Evolutionary conservation across 306 rosid genomes (phyloP).

Genomic region (Crataegus laevigata): DNA sequence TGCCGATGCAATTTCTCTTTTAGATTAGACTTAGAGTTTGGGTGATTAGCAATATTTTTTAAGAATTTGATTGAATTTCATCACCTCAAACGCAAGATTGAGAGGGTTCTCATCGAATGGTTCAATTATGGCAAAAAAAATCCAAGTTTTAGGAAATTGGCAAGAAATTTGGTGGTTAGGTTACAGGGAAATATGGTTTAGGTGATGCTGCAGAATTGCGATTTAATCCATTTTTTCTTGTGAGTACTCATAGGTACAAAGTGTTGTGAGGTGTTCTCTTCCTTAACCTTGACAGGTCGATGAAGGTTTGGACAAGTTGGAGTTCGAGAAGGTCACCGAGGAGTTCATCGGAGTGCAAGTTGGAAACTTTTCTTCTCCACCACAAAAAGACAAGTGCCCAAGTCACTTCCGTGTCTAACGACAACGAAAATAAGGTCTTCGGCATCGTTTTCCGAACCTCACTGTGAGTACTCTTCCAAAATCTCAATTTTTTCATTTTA

Average conservation of each 20-base stretch:
- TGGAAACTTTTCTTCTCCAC: conserved; percentile 65
- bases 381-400: conserved; percentile 84
- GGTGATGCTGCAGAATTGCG: too few species aligned
- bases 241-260: conserved; percentile 17
- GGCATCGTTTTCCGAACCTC: conserved; percentile 95
- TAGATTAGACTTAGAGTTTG: too few species aligned
- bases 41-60: too few species aligned
- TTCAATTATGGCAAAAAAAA: too few species aligned
- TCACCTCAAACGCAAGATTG: background rate
- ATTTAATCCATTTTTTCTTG: too few species aligned
- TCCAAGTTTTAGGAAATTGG: background rate
- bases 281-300: too few species aligned
- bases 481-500: background rate
- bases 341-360: conserved; percentile 85
- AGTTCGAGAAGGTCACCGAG: conserved; percentile 75
- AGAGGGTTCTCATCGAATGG: background rate
- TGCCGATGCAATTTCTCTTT: too few species aligned
- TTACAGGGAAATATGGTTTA: background rate
- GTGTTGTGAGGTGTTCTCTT: conserved; percentile 40
- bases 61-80: background rate
- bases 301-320: conserved; percentile 57
- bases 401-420: conserved; percentile 76
- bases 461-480: conserved; percentile 42
- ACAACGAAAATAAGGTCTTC: conserved; percentile 92
- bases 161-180: background rate